Evolutionary conservation across 257 asterid species (phyloP), one percentile per base, ranked within the genome.

Genomic region (Echium plantagineum): DNA sequence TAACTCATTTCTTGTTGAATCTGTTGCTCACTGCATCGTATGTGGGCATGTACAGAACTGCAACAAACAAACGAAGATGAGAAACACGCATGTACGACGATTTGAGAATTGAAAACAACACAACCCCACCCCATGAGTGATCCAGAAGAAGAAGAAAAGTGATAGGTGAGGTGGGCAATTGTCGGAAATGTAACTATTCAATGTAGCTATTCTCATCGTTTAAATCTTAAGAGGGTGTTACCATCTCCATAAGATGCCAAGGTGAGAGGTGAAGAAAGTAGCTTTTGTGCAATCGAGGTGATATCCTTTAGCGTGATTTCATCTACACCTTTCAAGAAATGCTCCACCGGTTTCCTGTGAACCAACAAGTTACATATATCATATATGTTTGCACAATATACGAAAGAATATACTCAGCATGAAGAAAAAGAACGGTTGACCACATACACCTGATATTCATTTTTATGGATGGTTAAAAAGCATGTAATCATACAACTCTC

Each of bases 241-340:
- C 98, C 98, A 31, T 89, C 97, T 74, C 98, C 98, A 58, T 84
- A 84, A 21, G 95, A 86, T 59, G 97, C 98, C 94, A 93, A 72
- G 63, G 97, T 84, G 61, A 93, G 91, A 48, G 97, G 98, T 30
- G 94, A 79, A 17, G 78, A 55, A 17, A 93, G 18, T 56, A 93
- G 95, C 70, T 78, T 79, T 58, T 70, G 70, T 18, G 76, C 79
- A 20, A 66, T 21, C 8, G 65, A 46, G 57, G 82, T 54, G 58
- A 93, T 83, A 75, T 88, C 97, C 47, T 75, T 63, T 15, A 63
- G 62, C 30, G 89, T 65, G 63, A 93, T 72, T 54, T 69, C 77
- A 21, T 93, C 97, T 30, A 93, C 68, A 17, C 72, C 70, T 72
- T 72, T 74, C 87, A 89, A 77, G 94, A 74, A 88, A 69, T 84